Percentiles rank a stretch among this genome's conserved stretches.
These are phyloP conservation scores for Kodamaea sp. DNA, from an alignment of 1,139 yeast genomes.

Conservation along the genomic window DNA sequence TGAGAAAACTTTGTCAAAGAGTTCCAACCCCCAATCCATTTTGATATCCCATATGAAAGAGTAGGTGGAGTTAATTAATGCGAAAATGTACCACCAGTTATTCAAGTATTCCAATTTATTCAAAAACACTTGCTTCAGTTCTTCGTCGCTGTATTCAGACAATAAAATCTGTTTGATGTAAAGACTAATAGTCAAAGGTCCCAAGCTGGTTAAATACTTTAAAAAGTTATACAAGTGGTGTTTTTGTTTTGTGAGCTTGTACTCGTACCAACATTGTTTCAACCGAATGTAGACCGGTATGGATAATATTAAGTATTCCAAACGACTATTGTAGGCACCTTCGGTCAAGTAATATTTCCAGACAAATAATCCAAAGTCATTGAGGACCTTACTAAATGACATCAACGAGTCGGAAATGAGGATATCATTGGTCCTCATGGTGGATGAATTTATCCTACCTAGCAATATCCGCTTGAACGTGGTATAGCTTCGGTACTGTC, in stretches of 20 bases:
- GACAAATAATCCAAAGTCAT: constrained; percentile 59
- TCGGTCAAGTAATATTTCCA: constrained; percentile 35
- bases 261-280: constrained; percentile 79
- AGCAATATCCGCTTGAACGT: constrained; percentile 53
- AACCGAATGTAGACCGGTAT: constrained; percentile 74
- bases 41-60: constrained; percentile 86
- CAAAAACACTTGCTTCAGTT: constrained; percentile 8
- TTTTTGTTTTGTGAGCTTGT: constrained; percentile 42
- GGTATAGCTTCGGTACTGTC: constrained; percentile 46
- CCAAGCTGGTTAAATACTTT: constrained; percentile 69
- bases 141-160: constrained; percentile 6
- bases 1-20: constrained; percentile 39
- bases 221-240: constrained; percentile 69
- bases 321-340: constrained; percentile 25
- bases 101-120: constrained; percentile 18
- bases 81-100: constrained; percentile 51
- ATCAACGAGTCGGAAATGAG: constrained; percentile 79
- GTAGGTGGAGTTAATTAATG: constrained; percentile 68
- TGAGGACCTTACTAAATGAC: constrained; percentile 72
- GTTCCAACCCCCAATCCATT: constrained; percentile 84
- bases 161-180: constrained; percentile 30
- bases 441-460: constrained; percentile 56
- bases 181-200: constrained; percentile 58
- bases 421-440: constrained; percentile 74
- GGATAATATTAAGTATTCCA: constrained; percentile 53